Evolutionary conservation across 2,329 filamentous ascomycete species (phyloP).

Genomic region (Nigrospora sphaerica): DNA sequence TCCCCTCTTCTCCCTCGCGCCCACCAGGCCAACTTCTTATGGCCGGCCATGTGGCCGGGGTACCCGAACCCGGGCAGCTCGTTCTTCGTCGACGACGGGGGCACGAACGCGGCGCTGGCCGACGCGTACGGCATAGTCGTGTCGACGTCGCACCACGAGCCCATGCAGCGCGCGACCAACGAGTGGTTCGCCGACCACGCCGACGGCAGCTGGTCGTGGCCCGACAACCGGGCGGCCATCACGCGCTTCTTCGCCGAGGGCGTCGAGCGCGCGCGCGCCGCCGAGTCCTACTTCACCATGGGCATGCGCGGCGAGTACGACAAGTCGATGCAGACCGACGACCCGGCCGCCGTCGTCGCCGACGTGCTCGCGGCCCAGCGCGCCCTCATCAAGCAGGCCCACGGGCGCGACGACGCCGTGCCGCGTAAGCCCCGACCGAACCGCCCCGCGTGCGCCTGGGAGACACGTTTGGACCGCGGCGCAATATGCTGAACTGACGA

Average conservation of each 20-base stretch:
- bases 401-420: slow-evolving; percentile 34
- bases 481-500: no score
- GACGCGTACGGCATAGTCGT: slow-evolving; percentile 59
- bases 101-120: slow-evolving; percentile 46
- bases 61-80: slow-evolving; percentile 40
- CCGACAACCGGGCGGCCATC: slow-evolving; percentile 46
- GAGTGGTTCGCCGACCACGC: slow-evolving; percentile 30
- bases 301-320: slow-evolving; percentile 54
- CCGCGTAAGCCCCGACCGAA: slow-evolving; percentile 24
- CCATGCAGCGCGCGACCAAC: slow-evolving; percentile 53
- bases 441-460: background rate
- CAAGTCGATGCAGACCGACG: slow-evolving; percentile 38
- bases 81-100: slow-evolving; percentile 55
- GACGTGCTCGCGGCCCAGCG: slow-evolving; percentile 49
- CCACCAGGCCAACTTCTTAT: slow-evolving; percentile 52
- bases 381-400: slow-evolving; percentile 42
- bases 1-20: no score
- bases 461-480: no score
- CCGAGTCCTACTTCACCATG: slow-evolving; percentile 52
- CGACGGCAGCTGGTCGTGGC: slow-evolving; percentile 53
- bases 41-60: slow-evolving; percentile 58
- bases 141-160: slow-evolving; percentile 59
- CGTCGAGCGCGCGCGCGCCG: slow-evolving; percentile 42
- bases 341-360: slow-evolving; percentile 43
- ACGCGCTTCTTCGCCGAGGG: slow-evolving; percentile 51